Conservation (phyloP, 2,329 filamentous ascomycete genomes). For the Microdochium paspali region DNA sequence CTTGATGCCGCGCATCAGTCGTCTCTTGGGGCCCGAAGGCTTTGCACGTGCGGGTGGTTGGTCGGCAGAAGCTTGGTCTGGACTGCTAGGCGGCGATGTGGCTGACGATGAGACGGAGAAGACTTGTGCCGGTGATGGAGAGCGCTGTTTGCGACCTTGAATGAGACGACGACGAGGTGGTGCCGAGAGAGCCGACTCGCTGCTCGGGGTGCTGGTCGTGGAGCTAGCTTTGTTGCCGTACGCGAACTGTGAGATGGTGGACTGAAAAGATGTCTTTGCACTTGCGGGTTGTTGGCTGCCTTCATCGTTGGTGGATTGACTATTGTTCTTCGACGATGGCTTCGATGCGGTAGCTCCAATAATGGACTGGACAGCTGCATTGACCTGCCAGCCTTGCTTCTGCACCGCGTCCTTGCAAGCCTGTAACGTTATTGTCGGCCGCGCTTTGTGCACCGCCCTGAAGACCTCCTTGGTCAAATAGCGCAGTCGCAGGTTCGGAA, state of each 20-base stretch:
- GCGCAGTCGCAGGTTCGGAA: slow-evolving; percentile 18
- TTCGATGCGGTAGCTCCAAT: not conserved
- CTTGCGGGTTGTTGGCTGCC: not conserved
- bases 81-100: slow-evolving; percentile 18
- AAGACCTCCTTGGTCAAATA: slow-evolving; percentile 18
- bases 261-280: not conserved
- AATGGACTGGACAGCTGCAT: slow-evolving; percentile 3
- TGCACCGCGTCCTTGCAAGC: slow-evolving; percentile 18
- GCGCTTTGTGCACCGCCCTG: slow-evolving; percentile 14
- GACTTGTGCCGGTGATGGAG: slow-evolving; percentile 15
- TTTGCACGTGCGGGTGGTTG: slow-evolving; percentile 3
- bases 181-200: slow-evolving; percentile 1
- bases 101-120: slow-evolving; percentile 21
- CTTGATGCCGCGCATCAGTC: not conserved
- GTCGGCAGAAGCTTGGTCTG: slow-evolving; percentile 8
- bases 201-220: not conserved
- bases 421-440: slow-evolving; percentile 13
- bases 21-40: slow-evolving; percentile 9
- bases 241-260: not conserved
- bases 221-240: not conserved
- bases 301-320: not conserved
- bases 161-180: slow-evolving; percentile 17
- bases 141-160: slow-evolving; percentile 16
- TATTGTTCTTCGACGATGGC: not conserved
- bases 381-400: slow-evolving; percentile 13